Evolutionary conservation across 2,329 filamentous ascomycete species (phyloP), one percentile per base, ranked within the genome.

Genomic region (Aureobasidium sp.): DNA sequence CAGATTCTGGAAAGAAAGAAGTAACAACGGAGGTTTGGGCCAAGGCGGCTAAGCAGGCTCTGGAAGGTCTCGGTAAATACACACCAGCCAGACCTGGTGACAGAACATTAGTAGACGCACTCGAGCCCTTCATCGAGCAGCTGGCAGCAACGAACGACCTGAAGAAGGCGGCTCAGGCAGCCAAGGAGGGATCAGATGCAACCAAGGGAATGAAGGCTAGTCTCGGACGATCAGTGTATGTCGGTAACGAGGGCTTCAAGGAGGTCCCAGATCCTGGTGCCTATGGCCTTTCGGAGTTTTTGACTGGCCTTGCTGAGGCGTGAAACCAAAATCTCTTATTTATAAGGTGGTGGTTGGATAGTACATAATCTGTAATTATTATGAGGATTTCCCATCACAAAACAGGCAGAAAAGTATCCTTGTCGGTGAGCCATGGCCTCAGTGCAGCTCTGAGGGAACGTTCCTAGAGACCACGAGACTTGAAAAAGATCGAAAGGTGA

Each of bases 151-250:
- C 85, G 0, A 84, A 84, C 15, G 84, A 89, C 71, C 73, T 94
- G 24, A 82, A 84, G 66, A 80, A 85, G 71, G 92, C 94, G 8
- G 91, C 90, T 0, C 79, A 85, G 68, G 91, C 90, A 1, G 87
- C 92, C 0, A 83, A 84, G 66, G 80, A 85, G 51, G 94, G 88
- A 0, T 88, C 92, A 4, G 87, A 93, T 66, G 84, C 84, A 34
- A 97, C 94, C 24, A 96, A 92, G 78, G 89, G 88, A 27, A 97
- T 99, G 92, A 85, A 88, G 73, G 90, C 94, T 46, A 94, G 87
- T 68, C 78, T 99, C 44, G 94, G 94, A 8, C 79, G 91, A 63
- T 85, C 88, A 1, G 90, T 94, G 12, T 95, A 95, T 73, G 85
- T 96, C 56, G 90, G 89, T 65, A 88, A 88, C 65, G 83, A 79